Conservation (phyloP, 495 filamentous ascomycete species). For the Trichoderma asperelloides region DNA sequence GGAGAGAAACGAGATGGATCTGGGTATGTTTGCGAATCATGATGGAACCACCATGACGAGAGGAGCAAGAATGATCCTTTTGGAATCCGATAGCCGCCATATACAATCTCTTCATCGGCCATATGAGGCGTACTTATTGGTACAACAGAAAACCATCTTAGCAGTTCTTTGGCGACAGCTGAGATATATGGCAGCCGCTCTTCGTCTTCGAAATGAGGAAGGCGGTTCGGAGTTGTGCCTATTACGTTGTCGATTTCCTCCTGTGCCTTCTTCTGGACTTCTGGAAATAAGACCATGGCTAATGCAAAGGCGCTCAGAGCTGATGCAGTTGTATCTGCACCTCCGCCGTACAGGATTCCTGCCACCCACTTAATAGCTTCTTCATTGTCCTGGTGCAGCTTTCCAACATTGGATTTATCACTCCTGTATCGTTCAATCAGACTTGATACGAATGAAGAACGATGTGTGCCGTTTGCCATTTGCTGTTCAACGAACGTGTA, state of each 20-base stretch:
- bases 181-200: conserved; percentile 40
- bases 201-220: conserved; percentile 40
- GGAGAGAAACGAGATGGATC: conserved; percentile 29
- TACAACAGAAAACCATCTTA: conserved; percentile 47
- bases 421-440: conserved; percentile 19
- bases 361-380: conserved; percentile 35
- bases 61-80: conserved; percentile 35
- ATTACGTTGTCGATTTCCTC: conserved; percentile 52
- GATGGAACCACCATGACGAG: conserved; percentile 39
- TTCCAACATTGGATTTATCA: conserved; percentile 20
- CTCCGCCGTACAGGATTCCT: conserved; percentile 37
- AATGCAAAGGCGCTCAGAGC: conserved; percentile 40
- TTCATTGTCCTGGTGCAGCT: conserved; percentile 10
- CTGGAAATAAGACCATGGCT: conserved; percentile 38
- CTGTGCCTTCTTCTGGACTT: conserved; percentile 43
- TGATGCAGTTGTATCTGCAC: conserved; percentile 38
- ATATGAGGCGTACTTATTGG: conserved; percentile 46
- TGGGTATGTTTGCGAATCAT: conserved; percentile 26
- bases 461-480: conserved; percentile 25
- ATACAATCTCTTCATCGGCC: conserved; percentile 41
- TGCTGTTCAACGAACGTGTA: conserved; percentile 38
- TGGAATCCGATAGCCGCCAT: conserved; percentile 43
- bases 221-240: conserved; percentile 24
- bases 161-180: conserved; percentile 50
- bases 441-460: conserved; percentile 32